A percentile compares a stretch with the other conserved stretches of the same genome.
These are phyloP conservation scores for Karstenula rhodostoma DNA, from an alignment of 2,329 filamentous ascomycete genomes.

Conservation along the genomic window DNA sequence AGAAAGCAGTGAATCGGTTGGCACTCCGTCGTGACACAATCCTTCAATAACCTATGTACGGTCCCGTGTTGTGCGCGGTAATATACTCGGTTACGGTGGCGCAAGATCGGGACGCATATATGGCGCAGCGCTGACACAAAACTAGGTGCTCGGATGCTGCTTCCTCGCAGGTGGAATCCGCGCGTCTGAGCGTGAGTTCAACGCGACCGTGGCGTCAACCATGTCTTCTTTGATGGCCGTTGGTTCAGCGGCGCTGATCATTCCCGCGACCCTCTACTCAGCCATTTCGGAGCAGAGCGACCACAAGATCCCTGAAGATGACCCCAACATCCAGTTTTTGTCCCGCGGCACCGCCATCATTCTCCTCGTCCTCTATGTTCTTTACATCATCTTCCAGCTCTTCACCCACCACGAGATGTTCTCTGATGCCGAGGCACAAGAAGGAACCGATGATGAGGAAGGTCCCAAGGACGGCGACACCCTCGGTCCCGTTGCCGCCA, in stretches of 20 bases:
- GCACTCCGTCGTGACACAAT: background rate
- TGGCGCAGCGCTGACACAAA: conserved; percentile 61
- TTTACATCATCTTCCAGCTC: conserved; percentile 65
- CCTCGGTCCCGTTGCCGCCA: conserved; percentile 55
- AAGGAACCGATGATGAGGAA: conserved; percentile 37
- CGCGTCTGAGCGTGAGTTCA: conserved; percentile 64
- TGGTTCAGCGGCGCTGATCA: conserved; percentile 62
- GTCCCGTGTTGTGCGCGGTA: no score
- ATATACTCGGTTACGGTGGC: no score
- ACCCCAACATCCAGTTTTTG: conserved; percentile 58
- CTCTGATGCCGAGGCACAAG: conserved; percentile 49
- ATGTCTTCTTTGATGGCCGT: conserved; percentile 70
- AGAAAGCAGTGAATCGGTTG: background rate
- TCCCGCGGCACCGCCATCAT: conserved; percentile 64
- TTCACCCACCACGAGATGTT: conserved; percentile 60
- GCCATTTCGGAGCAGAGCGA: conserved; percentile 48
- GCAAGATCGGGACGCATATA: background rate
- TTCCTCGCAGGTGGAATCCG: conserved; percentile 60
- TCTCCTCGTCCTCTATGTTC: conserved; percentile 61
- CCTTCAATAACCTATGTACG: background rate
- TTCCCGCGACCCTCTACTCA: conserved; percentile 62
- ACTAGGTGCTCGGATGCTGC: conserved; percentile 60
- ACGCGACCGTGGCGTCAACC: conserved; percentile 79
- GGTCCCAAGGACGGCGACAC: conserved; percentile 51
- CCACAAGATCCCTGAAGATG: conserved; percentile 49